Percentiles rank a stretch among this genome's conserved stretches.
Conservation (phyloP, 305 asterid genomes). For the Fraxinus floribunda region DNA sequence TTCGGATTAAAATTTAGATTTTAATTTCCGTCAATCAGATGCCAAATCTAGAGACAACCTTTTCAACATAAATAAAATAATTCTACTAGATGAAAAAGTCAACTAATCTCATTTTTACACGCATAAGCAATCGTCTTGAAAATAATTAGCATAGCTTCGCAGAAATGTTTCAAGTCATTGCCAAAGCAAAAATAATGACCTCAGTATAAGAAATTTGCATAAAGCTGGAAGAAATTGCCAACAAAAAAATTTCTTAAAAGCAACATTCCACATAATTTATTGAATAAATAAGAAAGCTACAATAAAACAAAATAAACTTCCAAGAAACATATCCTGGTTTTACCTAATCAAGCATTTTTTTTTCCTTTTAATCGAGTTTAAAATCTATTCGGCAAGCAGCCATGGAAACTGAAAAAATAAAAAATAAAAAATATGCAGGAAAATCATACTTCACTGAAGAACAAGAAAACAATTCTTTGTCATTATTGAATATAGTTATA, state of each 20-base stretch:
- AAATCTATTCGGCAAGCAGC: neutral
- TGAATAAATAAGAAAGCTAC: neutral
- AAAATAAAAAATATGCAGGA: neutral
- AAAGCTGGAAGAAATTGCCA: neutral
- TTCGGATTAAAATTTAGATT: too few species aligned
- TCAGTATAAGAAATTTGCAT: neutral
- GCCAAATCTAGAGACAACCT: neutral
- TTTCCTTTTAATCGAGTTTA: neutral
- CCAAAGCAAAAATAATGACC: neutral
- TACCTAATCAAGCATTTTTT: neutral
- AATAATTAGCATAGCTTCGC: neutral
- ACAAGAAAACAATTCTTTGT: neutral
- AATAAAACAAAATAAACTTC: neutral
- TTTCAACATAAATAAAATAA: neutral
- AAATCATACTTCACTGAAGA: neutral
- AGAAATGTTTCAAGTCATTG: neutral
- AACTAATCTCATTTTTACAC: neutral
- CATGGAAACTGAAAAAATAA: neutral
- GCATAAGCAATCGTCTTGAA: neutral
- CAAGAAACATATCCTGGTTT: neutral
- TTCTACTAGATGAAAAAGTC: neutral
- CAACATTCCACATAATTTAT: neutral
- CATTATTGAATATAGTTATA: neutral
- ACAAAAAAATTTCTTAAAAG: neutral
- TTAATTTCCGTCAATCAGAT: too few species aligned